Evolutionary conservation across 441 rosid species (phyloP).

Genomic region (Populus hybrid): DNA sequence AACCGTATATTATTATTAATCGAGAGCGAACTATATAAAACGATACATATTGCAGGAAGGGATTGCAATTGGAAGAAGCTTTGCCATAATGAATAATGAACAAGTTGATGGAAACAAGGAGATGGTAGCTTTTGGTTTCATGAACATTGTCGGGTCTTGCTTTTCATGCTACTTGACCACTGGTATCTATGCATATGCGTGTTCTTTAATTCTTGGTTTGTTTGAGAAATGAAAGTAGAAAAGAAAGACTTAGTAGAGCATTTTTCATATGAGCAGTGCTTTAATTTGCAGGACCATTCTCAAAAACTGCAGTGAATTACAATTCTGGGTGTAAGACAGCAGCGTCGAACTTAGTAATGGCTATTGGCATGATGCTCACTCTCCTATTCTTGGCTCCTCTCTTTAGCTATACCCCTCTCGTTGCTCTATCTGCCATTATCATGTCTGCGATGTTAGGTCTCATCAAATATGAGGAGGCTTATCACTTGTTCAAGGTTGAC

Average conservation of each 20-base stretch:
- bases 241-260: not conserved
- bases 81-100: conserved; percentile 65
- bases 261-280: not conserved
- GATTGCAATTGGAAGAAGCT: conserved; percentile 84
- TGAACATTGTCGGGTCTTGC: conserved; percentile 81
- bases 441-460: conserved; percentile 90
- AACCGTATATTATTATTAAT: not conserved
- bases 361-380: conserved; percentile 71
- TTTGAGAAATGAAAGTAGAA: not conserved
- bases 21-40: not conserved
- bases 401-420: conserved; percentile 84
- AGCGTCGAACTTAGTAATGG: conserved; percentile 80
- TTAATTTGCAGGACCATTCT: conserved; percentile 69
- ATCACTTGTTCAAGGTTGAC: conserved; percentile 68
- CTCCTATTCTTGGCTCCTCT: conserved; percentile 73
- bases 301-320: conserved; percentile 85
- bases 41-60: conserved; percentile 61
- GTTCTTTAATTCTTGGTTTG: not conserved
- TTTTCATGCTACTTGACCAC: conserved; percentile 90
- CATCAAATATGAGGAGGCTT: conserved; percentile 55
- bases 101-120: conserved; percentile 92
- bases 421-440: conserved; percentile 81
- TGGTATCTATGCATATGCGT: conserved; percentile 28
- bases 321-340: conserved; percentile 70
- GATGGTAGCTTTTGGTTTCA: conserved; percentile 83